Evolutionary conservation across 306 rosid genomes (phyloP).

Genomic region (Comarum palustre): DNA sequence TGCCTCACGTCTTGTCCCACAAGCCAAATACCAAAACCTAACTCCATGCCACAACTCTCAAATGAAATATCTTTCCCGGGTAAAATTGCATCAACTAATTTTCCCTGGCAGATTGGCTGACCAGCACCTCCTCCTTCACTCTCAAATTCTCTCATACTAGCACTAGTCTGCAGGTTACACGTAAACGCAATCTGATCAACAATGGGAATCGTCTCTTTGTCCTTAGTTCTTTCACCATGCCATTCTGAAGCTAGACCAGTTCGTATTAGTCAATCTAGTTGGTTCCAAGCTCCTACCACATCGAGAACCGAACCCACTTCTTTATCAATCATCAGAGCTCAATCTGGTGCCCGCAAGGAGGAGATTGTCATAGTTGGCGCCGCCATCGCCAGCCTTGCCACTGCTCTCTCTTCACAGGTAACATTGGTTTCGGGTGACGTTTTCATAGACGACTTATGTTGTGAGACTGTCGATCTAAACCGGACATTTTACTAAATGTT

Average conservation of each 20-base stretch:
- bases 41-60: not conserved
- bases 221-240: constrained; percentile 22
- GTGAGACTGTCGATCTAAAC: not conserved
- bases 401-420: constrained; percentile 77
- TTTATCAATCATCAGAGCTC: constrained; percentile 31
- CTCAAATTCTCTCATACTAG: not conserved
- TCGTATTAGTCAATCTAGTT: not conserved
- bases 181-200: not conserved
- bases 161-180: not conserved
- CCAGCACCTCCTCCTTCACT: not conserved
- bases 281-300: constrained; percentile 23
- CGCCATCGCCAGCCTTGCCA: constrained; percentile 77
- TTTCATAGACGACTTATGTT: not conserved
- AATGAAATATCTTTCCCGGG: constrained; percentile 16
- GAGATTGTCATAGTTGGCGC: constrained; percentile 65
- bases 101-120: constrained; percentile 18
- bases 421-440: not conserved
- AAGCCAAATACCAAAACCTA: not conserved
- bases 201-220: constrained; percentile 45
- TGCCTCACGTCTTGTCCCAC: not conserved
- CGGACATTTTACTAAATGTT: not conserved
- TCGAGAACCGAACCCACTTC: constrained; percentile 25
- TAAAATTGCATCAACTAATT: constrained; percentile 31
- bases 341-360: constrained; percentile 39
- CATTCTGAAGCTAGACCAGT: constrained; percentile 23